Evolutionary conservation across 306 rosid genomes (phyloP).

Genomic region (Alnus rubra): DNA sequence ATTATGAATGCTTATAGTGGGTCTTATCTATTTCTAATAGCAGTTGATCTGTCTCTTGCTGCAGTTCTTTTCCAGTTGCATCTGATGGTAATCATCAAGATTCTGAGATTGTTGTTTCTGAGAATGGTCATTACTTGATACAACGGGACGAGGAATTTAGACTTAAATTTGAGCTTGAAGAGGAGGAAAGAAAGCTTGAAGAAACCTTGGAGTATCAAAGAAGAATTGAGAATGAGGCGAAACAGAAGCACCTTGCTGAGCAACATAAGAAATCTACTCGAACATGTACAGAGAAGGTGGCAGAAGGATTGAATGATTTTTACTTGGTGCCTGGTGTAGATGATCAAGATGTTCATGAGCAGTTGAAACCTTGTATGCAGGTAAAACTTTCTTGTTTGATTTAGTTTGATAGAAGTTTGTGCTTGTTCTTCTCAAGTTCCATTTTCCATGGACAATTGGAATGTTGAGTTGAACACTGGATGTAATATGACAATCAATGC

Average conservation of each 20-base stretch:
- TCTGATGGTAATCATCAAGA: constrained; percentile 56
- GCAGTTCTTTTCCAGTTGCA: constrained; percentile 61
- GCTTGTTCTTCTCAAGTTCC: constrained; percentile 21
- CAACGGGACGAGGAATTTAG: constrained; percentile 76
- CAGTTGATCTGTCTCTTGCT: constrained; percentile 32
- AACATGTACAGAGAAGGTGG: constrained; percentile 40
- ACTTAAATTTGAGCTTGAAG: constrained; percentile 79
- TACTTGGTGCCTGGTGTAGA: constrained; percentile 34
- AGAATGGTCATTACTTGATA: constrained; percentile 53
- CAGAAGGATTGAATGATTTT: constrained; percentile 41
- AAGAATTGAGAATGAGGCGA: constrained; percentile 87
- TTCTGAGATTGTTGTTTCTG: constrained; percentile 48
- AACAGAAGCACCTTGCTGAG: constrained; percentile 90
- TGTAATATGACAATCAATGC: not conserved
- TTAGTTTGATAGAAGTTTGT: constrained; percentile 13
- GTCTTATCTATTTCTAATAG: constrained; percentile 14
- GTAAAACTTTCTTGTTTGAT: constrained; percentile 34
- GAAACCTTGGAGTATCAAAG: constrained; percentile 91
- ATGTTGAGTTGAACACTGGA: constrained; percentile 5
- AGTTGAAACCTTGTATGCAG: constrained; percentile 42
- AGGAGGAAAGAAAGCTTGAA: constrained; percentile 89
- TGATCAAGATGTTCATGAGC: constrained; percentile 39
- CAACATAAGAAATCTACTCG: constrained; percentile 69
- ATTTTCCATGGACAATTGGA: constrained; percentile 30
- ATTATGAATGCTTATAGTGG: constrained; percentile 20